phyloP scores from a whole-genome alignment of 2,329 filamentous ascomycete genomes.

The Paecilomyces dactylethromorphus region DNA sequence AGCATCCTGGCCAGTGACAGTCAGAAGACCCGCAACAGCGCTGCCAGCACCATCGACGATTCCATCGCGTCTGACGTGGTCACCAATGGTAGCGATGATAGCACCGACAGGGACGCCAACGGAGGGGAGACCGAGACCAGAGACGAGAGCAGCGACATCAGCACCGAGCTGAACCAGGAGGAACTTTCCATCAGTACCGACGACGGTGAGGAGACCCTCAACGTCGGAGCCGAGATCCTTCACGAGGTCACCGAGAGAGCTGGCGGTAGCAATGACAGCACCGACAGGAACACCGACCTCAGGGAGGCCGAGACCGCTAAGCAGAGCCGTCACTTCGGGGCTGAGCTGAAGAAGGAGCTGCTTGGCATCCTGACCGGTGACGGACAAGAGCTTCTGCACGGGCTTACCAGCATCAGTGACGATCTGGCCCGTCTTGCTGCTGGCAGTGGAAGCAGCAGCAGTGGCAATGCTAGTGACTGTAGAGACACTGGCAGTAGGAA shows the following conservation, averaged over 20 bases:
- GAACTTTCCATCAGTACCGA: constrained; percentile 13
- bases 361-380: constrained; percentile 21
- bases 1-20: constrained; percentile 20
- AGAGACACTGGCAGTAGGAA: neutral
- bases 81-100: constrained; percentile 15
- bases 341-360: constrained; percentile 25
- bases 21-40: constrained; percentile 8
- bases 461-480: neutral
- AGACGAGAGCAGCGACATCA: constrained; percentile 13
- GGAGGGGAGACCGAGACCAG: constrained; percentile 17
- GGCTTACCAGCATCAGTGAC: neutral
- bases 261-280: constrained; percentile 17
- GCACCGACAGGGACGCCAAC: constrained; percentile 21
- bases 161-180: constrained; percentile 17
- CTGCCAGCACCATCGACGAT: neutral
- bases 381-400: constrained; percentile 10
- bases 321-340: constrained; percentile 20
- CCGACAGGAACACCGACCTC: constrained; percentile 19
- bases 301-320: constrained; percentile 22
- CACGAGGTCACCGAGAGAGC: constrained; percentile 20
- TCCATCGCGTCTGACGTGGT: constrained; percentile 9
- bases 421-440: neutral
- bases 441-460: neutral
- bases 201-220: constrained; percentile 14
- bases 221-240: constrained; percentile 12